These are phyloP conservation scores for Prunus kanzakura DNA, from an alignment of 306 rosid genomes.

Conservation along the genomic window DNA sequence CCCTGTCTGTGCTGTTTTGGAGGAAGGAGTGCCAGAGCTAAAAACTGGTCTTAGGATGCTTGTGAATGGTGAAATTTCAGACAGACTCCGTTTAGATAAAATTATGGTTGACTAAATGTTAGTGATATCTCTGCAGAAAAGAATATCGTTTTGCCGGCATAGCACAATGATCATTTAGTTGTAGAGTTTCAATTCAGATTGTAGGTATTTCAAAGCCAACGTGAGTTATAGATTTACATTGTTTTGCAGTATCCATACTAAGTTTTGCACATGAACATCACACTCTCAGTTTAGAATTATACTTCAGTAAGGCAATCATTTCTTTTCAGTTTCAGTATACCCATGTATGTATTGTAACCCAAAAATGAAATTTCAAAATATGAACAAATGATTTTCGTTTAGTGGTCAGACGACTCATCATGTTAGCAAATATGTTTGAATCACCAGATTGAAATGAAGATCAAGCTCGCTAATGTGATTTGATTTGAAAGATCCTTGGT, in stretches of 20 bases:
- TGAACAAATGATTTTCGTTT: not conserved
- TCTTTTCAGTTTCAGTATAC: not conserved
- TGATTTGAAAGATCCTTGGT: too few relatives aligned
- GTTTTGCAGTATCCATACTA: not conserved
- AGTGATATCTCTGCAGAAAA: not conserved
- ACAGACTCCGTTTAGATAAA: slow-evolving; percentile 47
- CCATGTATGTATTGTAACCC: not conserved
- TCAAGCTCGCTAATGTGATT: too few relatives aligned
- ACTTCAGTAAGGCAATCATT: not conserved
- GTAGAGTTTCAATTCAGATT: not conserved
- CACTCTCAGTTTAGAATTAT: not conserved
- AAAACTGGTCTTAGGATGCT: slow-evolving; percentile 75
- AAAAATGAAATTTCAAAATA: not conserved
- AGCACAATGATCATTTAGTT: not conserved
- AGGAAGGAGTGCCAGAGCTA: slow-evolving; percentile 74
- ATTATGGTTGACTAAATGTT: slow-evolving; percentile 52
- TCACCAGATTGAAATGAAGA: too few relatives aligned
- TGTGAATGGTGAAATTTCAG: slow-evolving; percentile 61
- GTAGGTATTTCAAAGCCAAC: not conserved
- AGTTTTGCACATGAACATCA: not conserved
- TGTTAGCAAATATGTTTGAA: not conserved
- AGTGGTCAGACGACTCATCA: not conserved
- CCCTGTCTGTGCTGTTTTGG: slow-evolving; percentile 87
- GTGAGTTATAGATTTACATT: not conserved
- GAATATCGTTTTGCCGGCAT: not conserved